Evolutionary conservation across 257 asterid species (phyloP).

Genomic region (Penstemon barbatus): DNA sequence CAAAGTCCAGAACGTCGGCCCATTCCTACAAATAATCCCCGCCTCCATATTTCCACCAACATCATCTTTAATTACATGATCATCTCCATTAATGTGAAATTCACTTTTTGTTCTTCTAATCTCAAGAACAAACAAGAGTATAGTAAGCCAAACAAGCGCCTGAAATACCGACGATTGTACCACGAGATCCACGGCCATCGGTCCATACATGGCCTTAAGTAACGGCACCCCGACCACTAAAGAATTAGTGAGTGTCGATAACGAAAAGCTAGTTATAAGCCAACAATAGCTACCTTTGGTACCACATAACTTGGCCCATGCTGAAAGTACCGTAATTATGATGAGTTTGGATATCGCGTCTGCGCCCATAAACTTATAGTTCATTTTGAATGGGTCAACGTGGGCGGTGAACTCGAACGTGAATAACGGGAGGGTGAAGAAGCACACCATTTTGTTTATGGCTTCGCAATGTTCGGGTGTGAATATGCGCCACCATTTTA

Average conservation of each 20-base stretch:
- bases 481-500: constrained; percentile 63
- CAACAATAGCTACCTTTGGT: constrained; percentile 48
- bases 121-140: constrained; percentile 51
- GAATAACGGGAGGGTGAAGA: constrained; percentile 57
- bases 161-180: constrained; percentile 56
- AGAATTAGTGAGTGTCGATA: constrained; percentile 51
- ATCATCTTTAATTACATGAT: background rate
- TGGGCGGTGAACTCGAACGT: constrained; percentile 55
- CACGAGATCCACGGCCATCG: constrained; percentile 45
- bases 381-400: constrained; percentile 60
- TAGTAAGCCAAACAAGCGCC: constrained; percentile 51
- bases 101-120: constrained; percentile 32
- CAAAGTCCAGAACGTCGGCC: constrained; percentile 26
- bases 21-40: background rate
- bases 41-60: background rate
- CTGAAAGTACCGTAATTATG: constrained; percentile 32
- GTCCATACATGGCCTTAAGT: constrained; percentile 60
- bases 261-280: constrained; percentile 60
- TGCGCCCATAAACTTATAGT: constrained; percentile 46
- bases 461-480: constrained; percentile 51
- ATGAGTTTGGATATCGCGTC: constrained; percentile 55
- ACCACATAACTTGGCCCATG: constrained; percentile 49
- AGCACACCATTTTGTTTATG: constrained; percentile 44
- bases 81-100: background rate
- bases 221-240: constrained; percentile 69